These are phyloP conservation scores for Peronospora belbahrii DNA, from an alignment of 352 stramenopile species.

Conservation along the genomic window DNA sequence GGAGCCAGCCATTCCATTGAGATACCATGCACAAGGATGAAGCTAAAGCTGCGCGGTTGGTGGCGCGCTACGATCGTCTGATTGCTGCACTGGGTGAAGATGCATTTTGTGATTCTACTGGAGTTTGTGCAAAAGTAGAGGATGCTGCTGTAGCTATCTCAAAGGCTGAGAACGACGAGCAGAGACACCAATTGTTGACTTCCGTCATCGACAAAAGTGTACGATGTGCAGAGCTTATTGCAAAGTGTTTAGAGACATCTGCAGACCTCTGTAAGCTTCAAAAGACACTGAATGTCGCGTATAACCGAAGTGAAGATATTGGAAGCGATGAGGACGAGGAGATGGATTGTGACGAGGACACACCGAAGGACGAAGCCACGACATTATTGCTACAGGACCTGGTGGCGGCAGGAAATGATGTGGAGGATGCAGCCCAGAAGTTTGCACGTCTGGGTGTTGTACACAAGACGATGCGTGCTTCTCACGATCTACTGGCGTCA, in stretches of 20 bases:
- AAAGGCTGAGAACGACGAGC: conserved; percentile 12
- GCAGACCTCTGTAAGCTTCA: conserved; percentile 41
- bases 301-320: conserved; percentile 18
- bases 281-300: conserved; percentile 27
- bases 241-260: conserved; percentile 50
- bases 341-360: conserved; percentile 33
- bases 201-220: conserved; percentile 47
- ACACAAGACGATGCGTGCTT: conserved; percentile 44
- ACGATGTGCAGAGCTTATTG: conserved; percentile 70
- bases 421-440: conserved; percentile 40
- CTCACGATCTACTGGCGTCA: conserved; percentile 38
- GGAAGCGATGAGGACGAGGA: conserved; percentile 28
- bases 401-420: conserved; percentile 39
- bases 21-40: conserved; percentile 6
- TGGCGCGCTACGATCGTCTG: conserved; percentile 50
- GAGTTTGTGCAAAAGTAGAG: conserved; percentile 28
- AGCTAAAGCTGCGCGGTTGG: conserved; percentile 8
- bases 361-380: conserved; percentile 28
- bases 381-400: conserved; percentile 56
- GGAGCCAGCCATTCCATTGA: conserved; percentile 17
- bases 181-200: conserved; percentile 35
- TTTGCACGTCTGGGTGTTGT: conserved; percentile 42
- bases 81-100: conserved; percentile 54
- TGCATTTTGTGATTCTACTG: conserved; percentile 29
- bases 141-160: conserved; percentile 27